Evolutionary conservation across 495 filamentous ascomycete species (phyloP), one percentile per base, ranked within the genome.

Genomic region (Neurospora sublineolata): DNA sequence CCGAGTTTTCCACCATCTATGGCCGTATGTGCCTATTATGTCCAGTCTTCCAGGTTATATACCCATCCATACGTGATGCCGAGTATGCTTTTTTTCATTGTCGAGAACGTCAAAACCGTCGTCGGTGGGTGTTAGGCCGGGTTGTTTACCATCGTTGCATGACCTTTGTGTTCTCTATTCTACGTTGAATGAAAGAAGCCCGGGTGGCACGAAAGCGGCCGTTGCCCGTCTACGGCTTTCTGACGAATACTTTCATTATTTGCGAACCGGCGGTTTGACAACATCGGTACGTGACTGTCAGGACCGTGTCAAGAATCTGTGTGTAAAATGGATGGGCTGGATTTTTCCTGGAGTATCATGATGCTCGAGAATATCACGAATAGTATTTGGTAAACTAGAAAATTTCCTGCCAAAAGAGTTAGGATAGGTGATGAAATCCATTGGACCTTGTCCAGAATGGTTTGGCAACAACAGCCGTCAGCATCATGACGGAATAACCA

Each of bases 21-120:
- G 39, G 39, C 39, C 39, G 39, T 41, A 41, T 41, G 39, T 41
- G 14, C 0, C 16, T 0, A 1, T 40, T 6, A 6, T 16, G 4
- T 16, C 4, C 1, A 40, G 5, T 3, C 2, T 2, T 0, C 1
- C 1, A 16, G 4, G 0, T 7, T 40, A 40, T 41, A 0, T 41
- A 41, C 14, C 39, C 2, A 18, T 0, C 5, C 14, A 7, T 3
- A 18, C 39, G 0, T 6, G 6, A 39, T 11, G 14, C 11, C 0
- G 11, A 12, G 38, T 1, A 39, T 39, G 3, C 11, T 4, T 39
- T 3, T 39, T 0, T 39, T 39, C 38, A 39, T 14, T 14, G 38
- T 7, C 33, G 33, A 33, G 33, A 39, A 39, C 38, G 11, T 38
- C 37, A 38, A 16, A 40, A 6, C 0, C 39, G 39, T 40, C 39